Conservation (phyloP, 2,329 filamentous ascomycete genomes). For the Colletotrichum sp. region DNA sequence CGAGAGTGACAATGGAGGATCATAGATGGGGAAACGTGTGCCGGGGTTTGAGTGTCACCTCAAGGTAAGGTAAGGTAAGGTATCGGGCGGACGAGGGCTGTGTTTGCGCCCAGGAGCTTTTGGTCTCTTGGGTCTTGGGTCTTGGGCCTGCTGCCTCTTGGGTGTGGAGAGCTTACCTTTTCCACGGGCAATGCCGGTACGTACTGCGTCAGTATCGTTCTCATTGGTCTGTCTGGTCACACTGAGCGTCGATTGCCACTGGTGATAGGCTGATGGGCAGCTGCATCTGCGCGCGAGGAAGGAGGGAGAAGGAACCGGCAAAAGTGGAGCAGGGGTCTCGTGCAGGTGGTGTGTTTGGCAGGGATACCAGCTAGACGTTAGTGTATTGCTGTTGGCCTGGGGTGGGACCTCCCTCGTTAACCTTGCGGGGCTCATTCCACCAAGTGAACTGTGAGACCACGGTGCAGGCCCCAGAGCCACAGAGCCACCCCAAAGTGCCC, state of each 20-base stretch:
- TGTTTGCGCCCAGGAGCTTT: slow-evolving; percentile 17
- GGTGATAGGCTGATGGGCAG: slow-evolving; percentile 2
- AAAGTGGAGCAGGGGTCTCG: slow-evolving; percentile 3
- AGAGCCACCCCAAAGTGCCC: not conserved
- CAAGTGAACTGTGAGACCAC: not conserved
- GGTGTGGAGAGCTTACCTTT: not conserved
- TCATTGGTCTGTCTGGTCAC: not conserved
- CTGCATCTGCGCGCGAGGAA: not conserved
- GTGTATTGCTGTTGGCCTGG: not conserved
- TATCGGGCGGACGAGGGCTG: not conserved
- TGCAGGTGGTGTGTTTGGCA: slow-evolving; percentile 4
- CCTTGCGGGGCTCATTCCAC: not conserved
- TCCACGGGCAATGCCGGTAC: not conserved
- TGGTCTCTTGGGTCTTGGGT: not conserved
- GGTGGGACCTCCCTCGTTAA: not conserved
- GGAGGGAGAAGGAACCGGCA: not conserved
- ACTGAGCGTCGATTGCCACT: not conserved
- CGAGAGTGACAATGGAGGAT: not conserved
- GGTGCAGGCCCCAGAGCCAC: not conserved
- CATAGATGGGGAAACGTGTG: not conserved
- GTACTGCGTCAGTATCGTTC: not conserved
- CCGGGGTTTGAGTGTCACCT: not conserved
- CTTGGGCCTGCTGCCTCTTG: not conserved
- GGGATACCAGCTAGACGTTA: not conserved
- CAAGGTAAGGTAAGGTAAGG: not conserved